A percentile compares a stretch with the other conserved stretches of the same genome.
phyloP scores from a whole-genome alignment of 2,329 filamentous ascomycete genomes.

The Diplodia corticola region DNA sequence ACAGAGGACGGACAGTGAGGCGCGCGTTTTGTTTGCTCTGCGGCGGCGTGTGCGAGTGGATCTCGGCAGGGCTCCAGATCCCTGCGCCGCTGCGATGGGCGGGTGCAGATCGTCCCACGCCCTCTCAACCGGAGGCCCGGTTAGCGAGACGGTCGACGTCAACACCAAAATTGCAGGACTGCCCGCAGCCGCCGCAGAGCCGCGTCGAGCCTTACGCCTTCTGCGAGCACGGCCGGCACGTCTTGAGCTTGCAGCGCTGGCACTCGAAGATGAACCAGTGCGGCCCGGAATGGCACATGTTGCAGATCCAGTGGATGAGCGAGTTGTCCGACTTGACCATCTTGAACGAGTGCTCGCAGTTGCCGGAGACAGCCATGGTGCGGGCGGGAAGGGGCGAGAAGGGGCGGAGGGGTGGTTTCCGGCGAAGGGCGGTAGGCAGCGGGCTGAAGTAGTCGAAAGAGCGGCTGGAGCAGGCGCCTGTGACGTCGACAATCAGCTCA shows the following conservation, averaged over 20 bases:
- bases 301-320: slow-evolving; percentile 54
- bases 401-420: background rate
- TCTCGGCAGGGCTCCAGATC: slow-evolving; percentile 16
- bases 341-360: slow-evolving; percentile 51
- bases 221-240: slow-evolving; percentile 48
- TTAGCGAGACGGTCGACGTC: slow-evolving; percentile 20
- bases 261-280: slow-evolving; percentile 56
- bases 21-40: slow-evolving; percentile 5
- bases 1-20: background rate
- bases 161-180: slow-evolving; percentile 22
- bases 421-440: background rate
- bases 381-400: slow-evolving; percentile 16
- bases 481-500: slow-evolving; percentile 7
- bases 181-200: background rate
- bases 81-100: slow-evolving; percentile 18
- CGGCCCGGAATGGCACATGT: slow-evolving; percentile 52
- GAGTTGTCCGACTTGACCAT: slow-evolving; percentile 55
- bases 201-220: slow-evolving; percentile 39
- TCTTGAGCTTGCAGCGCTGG: slow-evolving; percentile 53
- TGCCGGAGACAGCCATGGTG: slow-evolving; percentile 50
- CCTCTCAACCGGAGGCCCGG: slow-evolving; percentile 12
- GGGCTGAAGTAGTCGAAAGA: background rate
- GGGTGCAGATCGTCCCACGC: slow-evolving; percentile 19
- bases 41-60: background rate
- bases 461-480: background rate